phyloP scores from a whole-genome alignment of 495 filamentous ascomycete genomes.

The Cercophora samala region DNA sequence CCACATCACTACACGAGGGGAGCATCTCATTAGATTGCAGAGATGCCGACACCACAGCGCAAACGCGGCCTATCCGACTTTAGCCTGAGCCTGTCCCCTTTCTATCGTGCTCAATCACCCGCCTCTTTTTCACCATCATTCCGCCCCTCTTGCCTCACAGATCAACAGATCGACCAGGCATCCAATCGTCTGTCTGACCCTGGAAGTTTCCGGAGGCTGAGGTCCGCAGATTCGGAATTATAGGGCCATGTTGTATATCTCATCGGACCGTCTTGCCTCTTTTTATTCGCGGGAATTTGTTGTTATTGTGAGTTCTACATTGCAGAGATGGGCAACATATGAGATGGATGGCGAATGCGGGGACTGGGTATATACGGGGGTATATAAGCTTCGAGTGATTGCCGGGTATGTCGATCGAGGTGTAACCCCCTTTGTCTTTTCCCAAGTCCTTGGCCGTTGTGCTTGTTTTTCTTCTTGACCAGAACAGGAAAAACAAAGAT shows the following conservation, averaged over 20 bases:
- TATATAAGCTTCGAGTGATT: background rate
- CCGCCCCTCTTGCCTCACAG: background rate
- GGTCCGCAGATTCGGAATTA: background rate
- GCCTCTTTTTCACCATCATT: background rate
- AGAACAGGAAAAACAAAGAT: background rate
- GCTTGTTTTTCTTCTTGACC: background rate
- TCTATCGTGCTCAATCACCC: background rate
- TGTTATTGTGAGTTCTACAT: background rate
- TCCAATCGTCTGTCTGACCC: background rate
- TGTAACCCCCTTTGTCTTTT: background rate
- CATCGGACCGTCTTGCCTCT: background rate
- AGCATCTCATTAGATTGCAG: background rate
- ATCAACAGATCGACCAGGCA: background rate
- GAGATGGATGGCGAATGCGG: background rate
- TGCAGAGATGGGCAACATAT: background rate
- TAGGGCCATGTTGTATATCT: background rate
- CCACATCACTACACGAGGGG: background rate
- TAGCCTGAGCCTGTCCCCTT: background rate
- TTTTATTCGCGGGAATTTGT: background rate
- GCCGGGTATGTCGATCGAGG: background rate
- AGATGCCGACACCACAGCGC: background rate
- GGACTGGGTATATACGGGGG: background rate
- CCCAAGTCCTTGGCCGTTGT: background rate
- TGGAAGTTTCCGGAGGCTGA: background rate
- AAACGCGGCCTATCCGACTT: background rate